Conservation (phyloP, 1,284 basidiomycete species). For the Fereydounia khargensis region DNA sequence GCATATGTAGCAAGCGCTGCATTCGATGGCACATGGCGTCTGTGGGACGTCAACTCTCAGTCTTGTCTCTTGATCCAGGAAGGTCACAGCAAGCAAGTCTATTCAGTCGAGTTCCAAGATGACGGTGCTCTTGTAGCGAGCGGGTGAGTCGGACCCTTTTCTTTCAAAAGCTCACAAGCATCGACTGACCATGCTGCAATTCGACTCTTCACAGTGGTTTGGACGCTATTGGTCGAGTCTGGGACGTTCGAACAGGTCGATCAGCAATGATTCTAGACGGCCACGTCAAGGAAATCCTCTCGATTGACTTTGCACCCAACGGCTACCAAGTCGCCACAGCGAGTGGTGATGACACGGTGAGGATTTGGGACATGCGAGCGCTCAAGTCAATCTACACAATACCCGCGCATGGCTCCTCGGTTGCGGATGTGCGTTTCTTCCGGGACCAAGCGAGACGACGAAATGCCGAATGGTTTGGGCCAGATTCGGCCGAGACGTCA, state of each 20-base stretch:
- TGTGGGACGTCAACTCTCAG: conserved; percentile 85
- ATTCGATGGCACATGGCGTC: conserved; percentile 96
- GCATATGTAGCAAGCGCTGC: conserved; percentile 88
- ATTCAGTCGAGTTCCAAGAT: conserved; percentile 88
- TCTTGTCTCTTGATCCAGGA: conserved; percentile 87
- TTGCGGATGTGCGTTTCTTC: conserved; percentile 94
- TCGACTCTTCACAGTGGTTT: conserved; percentile 70
- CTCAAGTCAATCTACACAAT: conserved; percentile 91
- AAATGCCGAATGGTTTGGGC: conserved; percentile 32
- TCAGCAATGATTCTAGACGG: conserved; percentile 98
- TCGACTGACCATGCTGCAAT: too few relatives aligned
- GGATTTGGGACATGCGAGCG: conserved; percentile 96
- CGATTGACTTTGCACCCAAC: conserved; percentile 90
- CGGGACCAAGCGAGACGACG: conserved; percentile 54
- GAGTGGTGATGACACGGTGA: conserved; percentile 92
- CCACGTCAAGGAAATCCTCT: conserved; percentile 88
- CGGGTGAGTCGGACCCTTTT: conserved; percentile 65
- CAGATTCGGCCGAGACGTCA: conserved; percentile 41
- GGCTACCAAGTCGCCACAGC: conserved; percentile 96
- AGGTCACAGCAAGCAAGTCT: conserved; percentile 96
- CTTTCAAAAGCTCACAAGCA: too few relatives aligned
- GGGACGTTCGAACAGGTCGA: conserved; percentile 91
- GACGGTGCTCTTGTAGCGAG: conserved; percentile 91
- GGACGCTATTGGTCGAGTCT: conserved; percentile 93
- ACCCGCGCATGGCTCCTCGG: conserved; percentile 89